Percentiles rank a stretch among this genome's conserved stretches.
phyloP scores from a whole-genome alignment of 306 rosid genomes.

The Dicorynia guianensis region DNA sequence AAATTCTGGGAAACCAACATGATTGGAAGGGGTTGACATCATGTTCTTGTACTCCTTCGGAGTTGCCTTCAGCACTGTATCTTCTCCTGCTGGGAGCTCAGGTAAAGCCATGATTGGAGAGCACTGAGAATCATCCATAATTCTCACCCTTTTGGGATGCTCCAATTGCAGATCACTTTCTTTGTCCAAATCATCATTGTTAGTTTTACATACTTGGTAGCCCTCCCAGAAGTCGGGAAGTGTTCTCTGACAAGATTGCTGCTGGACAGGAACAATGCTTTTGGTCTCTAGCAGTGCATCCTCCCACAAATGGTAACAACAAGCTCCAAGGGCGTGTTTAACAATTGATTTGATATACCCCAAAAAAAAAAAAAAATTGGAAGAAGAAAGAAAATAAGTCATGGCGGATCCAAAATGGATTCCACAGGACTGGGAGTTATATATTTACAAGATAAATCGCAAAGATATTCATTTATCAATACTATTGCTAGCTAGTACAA shows the following conservation, averaged over 20 bases:
- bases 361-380: too few relatives aligned
- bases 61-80: neutral
- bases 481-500: too few relatives aligned
- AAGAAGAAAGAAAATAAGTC: too few relatives aligned
- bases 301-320: conserved; percentile 40
- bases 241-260: conserved; percentile 24
- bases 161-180: neutral
- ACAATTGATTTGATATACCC: neutral
- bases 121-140: neutral
- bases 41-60: too few relatives aligned
- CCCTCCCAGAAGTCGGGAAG: conserved; percentile 25
- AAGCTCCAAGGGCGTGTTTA: conserved; percentile 46
- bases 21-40: neutral
- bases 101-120: neutral
- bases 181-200: too few relatives aligned
- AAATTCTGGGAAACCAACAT: conserved; percentile 13
- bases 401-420: too few relatives aligned
- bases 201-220: neutral
- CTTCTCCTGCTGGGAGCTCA: conserved; percentile 24
- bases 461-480: too few relatives aligned
- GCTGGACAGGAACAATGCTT: conserved; percentile 19
- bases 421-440: too few relatives aligned
- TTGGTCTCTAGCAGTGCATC: conserved; percentile 21
- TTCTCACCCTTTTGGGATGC: conserved; percentile 35
- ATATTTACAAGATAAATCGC: too few relatives aligned